Conservation (phyloP, 192 early-diverging fungal species). For the Coemansia sp. region DNA sequence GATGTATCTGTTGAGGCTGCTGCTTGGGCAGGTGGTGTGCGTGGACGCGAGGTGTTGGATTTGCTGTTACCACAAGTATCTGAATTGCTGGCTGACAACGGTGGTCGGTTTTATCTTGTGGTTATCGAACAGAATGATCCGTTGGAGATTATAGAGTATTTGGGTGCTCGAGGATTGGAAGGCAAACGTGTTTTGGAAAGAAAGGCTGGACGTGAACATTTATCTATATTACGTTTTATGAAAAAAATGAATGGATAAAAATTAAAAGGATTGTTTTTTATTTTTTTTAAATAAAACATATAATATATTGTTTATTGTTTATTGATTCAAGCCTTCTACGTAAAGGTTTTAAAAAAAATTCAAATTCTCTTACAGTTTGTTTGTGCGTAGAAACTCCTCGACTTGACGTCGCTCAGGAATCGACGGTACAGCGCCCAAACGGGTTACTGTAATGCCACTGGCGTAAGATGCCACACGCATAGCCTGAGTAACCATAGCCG, state of each 20-base stretch:
- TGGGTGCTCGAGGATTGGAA: conserved; percentile 31
- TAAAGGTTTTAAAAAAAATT: conserved; percentile 1
- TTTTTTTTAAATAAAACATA: background rate
- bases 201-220: conserved; percentile 26
- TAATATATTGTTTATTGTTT: no score
- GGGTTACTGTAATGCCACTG: conserved; percentile 31
- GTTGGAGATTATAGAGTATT: conserved; percentile 64
- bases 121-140: conserved; percentile 84
- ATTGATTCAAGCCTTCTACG: no score
- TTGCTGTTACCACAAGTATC: conserved; percentile 67
- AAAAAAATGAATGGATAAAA: background rate
- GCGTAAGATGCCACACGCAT: conserved; percentile 41
- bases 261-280: background rate
- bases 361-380: conserved; percentile 1
- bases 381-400: conserved; percentile 17
- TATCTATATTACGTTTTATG: conserved; percentile 32
- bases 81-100: conserved; percentile 59
- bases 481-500: conserved; percentile 27
- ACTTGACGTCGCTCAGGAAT: conserved; percentile 34
- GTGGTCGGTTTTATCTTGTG: conserved; percentile 82
- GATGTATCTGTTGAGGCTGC: conserved; percentile 59
- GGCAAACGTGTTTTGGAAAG: conserved; percentile 24
- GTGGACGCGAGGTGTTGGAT: conserved; percentile 87
- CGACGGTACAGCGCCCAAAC: conserved; percentile 37
- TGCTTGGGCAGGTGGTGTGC: conserved; percentile 91